phyloP scores from a whole-genome alignment of 345 rosid species.

The Mallotus nudiflorus region DNA sequence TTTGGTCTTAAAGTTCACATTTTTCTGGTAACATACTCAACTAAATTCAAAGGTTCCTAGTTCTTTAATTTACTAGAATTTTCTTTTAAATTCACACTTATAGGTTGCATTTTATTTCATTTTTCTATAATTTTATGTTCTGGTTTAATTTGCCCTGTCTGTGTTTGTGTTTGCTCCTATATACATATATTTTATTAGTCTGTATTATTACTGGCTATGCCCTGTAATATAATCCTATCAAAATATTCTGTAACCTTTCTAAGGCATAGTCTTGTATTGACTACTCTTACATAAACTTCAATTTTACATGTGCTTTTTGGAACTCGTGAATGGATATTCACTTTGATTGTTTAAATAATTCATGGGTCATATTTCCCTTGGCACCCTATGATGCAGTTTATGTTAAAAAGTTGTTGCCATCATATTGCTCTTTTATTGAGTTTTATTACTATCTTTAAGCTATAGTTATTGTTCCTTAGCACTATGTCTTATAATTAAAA shows the following conservation, averaged over 20 bases:
- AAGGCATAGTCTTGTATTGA: not conserved
- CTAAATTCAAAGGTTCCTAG: not conserved
- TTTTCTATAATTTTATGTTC: not conserved
- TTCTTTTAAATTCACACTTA: not conserved
- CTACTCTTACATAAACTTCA: not conserved
- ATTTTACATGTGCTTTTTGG: not conserved
- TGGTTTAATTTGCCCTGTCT: not conserved
- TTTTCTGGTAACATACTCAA: not conserved
- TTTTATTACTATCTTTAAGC: too few relatives aligned
- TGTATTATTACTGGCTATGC: not conserved
- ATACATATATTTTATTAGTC: not conserved
- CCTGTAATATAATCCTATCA: not conserved
- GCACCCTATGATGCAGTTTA: too few relatives aligned
- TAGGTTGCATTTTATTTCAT: not conserved
- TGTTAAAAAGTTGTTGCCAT: not conserved
- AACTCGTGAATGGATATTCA: not conserved
- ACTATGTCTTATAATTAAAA: too few relatives aligned
- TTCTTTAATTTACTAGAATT: not conserved
- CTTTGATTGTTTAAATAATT: too few relatives aligned
- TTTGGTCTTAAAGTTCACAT: not conserved
- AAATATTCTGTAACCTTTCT: not conserved
- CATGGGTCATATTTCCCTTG: not conserved
- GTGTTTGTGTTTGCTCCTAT: not conserved
- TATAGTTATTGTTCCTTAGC: too few relatives aligned
- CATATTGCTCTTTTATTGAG: not conserved